Conservation (phyloP, 805 yeast species). For the Saturnispora quitensis region DNA sequence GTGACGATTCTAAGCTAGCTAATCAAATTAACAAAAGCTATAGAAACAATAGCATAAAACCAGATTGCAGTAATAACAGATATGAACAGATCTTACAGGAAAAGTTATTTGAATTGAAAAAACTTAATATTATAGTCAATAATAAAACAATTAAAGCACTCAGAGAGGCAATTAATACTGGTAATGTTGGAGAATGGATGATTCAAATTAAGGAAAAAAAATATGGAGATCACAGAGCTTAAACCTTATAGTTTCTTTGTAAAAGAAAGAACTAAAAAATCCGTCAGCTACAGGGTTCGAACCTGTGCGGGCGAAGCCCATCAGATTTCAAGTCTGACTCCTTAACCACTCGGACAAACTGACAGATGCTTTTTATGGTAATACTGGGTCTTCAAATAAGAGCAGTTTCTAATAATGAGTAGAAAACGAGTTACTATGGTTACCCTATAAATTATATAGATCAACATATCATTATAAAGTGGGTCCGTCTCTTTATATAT, state of each 20-base stretch:
- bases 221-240: conserved; percentile 21
- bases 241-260: background rate
- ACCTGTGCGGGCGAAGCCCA: conserved; percentile 20
- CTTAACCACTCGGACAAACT: conserved; percentile 19
- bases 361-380: conserved; percentile 1
- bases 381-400: too few species aligned
- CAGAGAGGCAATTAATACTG: conserved; percentile 18
- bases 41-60: conserved; percentile 11
- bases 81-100: conserved; percentile 9
- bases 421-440: too few species aligned
- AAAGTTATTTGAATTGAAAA: conserved; percentile 19
- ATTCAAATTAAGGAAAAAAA: conserved; percentile 22
- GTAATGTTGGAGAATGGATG: conserved; percentile 22
- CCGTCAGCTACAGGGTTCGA: conserved; percentile 20
- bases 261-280: conserved; percentile 3
- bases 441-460: too few species aligned
- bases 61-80: conserved; percentile 12
- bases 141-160: conserved; percentile 16
- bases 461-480: too few species aligned
- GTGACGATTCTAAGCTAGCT: conserved; percentile 17
- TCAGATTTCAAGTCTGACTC: conserved; percentile 19
- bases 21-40: conserved; percentile 10
- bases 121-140: conserved; percentile 18
- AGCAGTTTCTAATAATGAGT: too few species aligned
- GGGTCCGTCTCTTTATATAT: too few species aligned